Conservation (phyloP, 352 stramenopile species). For the Plasmopara muralis region DNA sequence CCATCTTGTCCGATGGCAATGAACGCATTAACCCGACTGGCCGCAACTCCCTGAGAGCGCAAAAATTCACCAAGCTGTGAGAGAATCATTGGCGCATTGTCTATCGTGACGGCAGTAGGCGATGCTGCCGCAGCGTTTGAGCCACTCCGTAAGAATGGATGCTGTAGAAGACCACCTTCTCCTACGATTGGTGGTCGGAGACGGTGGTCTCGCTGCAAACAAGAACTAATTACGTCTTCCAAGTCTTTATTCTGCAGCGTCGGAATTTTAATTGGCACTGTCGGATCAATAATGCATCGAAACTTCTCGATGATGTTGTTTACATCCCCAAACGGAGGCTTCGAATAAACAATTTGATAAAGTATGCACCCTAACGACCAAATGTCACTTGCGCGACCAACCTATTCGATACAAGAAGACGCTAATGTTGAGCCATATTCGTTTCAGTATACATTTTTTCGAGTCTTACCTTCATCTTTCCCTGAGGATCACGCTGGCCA, state of each 20-base stretch:
- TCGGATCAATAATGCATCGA: constrained; percentile 91
- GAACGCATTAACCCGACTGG: constrained; percentile 41
- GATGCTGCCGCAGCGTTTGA: constrained; percentile 17
- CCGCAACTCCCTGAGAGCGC: constrained; percentile 38
- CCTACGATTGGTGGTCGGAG: constrained; percentile 76
- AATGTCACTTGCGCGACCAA: constrained; percentile 90
- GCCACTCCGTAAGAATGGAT: constrained; percentile 65
- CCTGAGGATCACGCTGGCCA: constrained; percentile 47
- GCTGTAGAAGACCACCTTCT: constrained; percentile 63
- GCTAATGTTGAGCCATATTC: too few species aligned
- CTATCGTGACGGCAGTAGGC: constrained; percentile 31
- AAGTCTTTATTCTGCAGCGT: constrained; percentile 72
- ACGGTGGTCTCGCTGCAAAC: constrained; percentile 79
- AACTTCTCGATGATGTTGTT: constrained; percentile 95
- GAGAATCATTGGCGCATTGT: constrained; percentile 36
- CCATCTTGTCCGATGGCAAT: constrained; percentile 41
- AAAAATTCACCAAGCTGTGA: constrained; percentile 43
- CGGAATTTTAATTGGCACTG: constrained; percentile 88
- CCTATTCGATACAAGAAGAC: constrained; percentile 26
- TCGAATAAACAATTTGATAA: constrained; percentile 96
- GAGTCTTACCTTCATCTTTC: constrained; percentile 64
- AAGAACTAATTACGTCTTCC: constrained; percentile 82
- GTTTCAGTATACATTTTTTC: background rate
- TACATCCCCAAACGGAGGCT: constrained; percentile 91
- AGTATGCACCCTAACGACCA: constrained; percentile 97